Base-by-base conservation (phyloP, 2,329 filamentous ascomycete genomes). In the Elsinoe australis region DNA sequence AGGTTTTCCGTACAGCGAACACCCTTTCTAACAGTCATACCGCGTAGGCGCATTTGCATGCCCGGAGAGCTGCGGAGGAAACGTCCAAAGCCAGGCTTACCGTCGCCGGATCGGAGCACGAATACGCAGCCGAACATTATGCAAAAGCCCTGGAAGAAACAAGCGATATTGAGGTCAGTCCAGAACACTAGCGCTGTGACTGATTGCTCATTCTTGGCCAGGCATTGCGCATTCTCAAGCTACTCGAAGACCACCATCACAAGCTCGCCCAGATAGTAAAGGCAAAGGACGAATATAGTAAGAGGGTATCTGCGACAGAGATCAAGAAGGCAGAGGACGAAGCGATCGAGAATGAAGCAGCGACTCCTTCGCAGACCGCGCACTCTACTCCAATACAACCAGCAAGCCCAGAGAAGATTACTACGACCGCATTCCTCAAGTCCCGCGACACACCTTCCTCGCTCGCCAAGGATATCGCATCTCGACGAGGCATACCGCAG, bases 41-140 rank as follows among this genome's bases (percentile, higher is more conserved):
- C n/a, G n/a, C n/a, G n/a, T n/a, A 90, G 79, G 90, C 89, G 53
- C 87, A 95, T 67, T 83, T 90, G 57, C 88, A 95, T 68, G 89
- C 87, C 44, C 81, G 82, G 59, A 89, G 86, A 59, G 89, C 90
- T 34, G 82, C 86, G 18, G 74, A 82, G 18, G 87, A 89, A 49
- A 80, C 77, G 26, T 73, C 75, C 54, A 76, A 76, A 55, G 71
- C 74, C 49, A 81, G 92, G 62, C 86, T 86, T 49, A 83, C 83
- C 5, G 81, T 86, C 39, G 90, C 90, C 53, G 85, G 88, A 60
- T 85, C 84, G 60, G 86, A 95, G 65, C 90, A 96, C 67, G 82
- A 89, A 47, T 74, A 85, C 50, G 92, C 92, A 29, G 90, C 92
- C 2, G 83, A 82, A 54, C 87, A 95, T 63, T 96, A 95, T 64